A percentile compares a stretch with the other conserved stretches of the same genome.
Evolutionary conservation across 2,329 filamentous ascomycete genomes (phyloP).

Genomic region (Ascochyta clinopodiicola): DNA sequence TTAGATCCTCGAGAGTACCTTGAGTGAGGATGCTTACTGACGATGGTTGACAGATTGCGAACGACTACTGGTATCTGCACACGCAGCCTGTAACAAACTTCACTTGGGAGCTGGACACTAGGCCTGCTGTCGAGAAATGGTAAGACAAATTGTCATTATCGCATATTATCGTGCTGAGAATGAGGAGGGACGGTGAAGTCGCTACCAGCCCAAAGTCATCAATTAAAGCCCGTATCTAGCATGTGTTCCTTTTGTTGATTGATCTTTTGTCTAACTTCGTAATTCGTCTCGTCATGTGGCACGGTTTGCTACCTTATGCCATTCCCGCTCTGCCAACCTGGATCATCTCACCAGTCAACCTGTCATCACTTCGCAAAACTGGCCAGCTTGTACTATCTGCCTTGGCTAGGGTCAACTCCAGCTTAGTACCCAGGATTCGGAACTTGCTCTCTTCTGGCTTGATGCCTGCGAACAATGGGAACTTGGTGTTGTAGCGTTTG

Average conservation of each 20-base stretch:
- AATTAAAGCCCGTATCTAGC: not conserved
- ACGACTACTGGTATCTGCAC: constrained; percentile 84
- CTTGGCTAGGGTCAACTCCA: constrained; percentile 78
- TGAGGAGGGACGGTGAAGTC: not conserved
- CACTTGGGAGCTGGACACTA: constrained; percentile 80
- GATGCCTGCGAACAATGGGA: constrained; percentile 79
- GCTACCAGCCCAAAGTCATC: not conserved
- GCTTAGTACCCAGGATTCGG: constrained; percentile 86
- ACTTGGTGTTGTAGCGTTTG: constrained; percentile 78
- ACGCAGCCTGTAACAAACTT: constrained; percentile 80
- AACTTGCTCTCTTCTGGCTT: constrained; percentile 76
- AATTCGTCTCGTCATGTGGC: constrained; percentile 13
- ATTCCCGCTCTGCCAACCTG: constrained; percentile 80
- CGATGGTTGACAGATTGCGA: constrained; percentile 71
- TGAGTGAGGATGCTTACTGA: not conserved
- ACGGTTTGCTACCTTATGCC: constrained; percentile 15
- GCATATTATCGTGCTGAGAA: not conserved
- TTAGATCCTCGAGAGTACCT: not conserved
- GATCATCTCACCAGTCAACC: constrained; percentile 77
- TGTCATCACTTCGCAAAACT: constrained; percentile 80
- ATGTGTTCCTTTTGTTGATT: not conserved
- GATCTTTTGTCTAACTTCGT: constrained; percentile 9
- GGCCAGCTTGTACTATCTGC: constrained; percentile 83
- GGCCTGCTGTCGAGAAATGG: constrained; percentile 86
- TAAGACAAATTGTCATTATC: constrained; percentile 49